Conservation (phyloP, 1,284 basidiomycete genomes). For the Boletus holoroseus region DNA sequence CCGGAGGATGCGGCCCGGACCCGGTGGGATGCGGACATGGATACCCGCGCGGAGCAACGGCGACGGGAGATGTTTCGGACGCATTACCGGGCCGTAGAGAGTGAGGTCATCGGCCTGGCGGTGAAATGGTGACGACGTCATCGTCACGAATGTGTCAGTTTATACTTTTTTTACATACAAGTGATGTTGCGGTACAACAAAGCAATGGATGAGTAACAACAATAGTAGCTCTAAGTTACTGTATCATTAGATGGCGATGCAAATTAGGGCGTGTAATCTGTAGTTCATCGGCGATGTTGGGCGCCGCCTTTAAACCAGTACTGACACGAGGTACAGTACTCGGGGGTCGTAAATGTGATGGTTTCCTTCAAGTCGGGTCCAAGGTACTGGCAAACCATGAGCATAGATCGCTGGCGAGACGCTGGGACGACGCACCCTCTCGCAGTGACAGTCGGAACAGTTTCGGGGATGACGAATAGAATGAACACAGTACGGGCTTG, state of each 20-base stretch:
- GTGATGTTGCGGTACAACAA: conserved; percentile 17
- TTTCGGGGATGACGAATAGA: conserved; percentile 49
- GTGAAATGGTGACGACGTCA: conserved; percentile 68
- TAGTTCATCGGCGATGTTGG: conserved; percentile 27
- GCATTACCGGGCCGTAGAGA: conserved; percentile 81
- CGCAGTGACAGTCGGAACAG: conserved; percentile 56
- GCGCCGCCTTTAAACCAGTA: conserved; percentile 54
- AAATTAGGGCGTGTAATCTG: conserved; percentile 12
- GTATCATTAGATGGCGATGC: conserved; percentile 23
- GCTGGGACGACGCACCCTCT: conserved; percentile 34
- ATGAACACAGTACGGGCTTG: conserved; percentile 51
- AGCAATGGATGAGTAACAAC: conserved; percentile 11
- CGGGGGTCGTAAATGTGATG: conserved; percentile 45
- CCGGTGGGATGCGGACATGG: conserved; percentile 36
- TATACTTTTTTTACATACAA: conserved; percentile 15
- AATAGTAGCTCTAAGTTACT: conserved; percentile 30
- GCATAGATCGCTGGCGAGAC: conserved; percentile 5
- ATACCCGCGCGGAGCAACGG: conserved; percentile 37
- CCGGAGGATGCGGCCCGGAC: conserved; percentile 13
- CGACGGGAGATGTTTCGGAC: conserved; percentile 66
- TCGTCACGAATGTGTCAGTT: not conserved
- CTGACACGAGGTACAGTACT: conserved; percentile 59
- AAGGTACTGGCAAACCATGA: conserved; percentile 45
- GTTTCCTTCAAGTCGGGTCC: conserved; percentile 64
- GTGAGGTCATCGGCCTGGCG: conserved; percentile 75